Percentiles rank a stretch among this genome's conserved stretches.
Conservation (phyloP, 768 basidiomycete genomes). For the Kwoniella bestiolae region DNA sequence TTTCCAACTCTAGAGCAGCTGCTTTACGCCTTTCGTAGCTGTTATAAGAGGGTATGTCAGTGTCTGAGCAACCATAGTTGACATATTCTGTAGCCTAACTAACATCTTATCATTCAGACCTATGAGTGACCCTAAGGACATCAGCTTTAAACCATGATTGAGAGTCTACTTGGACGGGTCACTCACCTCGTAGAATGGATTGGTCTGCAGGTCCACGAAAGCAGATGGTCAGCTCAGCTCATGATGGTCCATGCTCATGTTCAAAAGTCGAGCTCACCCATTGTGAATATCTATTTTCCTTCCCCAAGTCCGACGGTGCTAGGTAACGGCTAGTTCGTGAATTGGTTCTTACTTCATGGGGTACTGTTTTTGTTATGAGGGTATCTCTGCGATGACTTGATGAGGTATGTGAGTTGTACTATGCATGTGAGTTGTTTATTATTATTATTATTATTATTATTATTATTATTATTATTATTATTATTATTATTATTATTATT, state of each 20-base stretch:
- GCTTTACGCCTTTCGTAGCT: conserved; percentile 92
- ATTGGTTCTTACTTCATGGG: background rate
- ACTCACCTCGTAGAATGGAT: conserved; percentile 45
- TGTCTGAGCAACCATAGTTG: background rate
- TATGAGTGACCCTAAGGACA: conserved; percentile 14
- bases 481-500: background rate
- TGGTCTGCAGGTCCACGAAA: conserved; percentile 28
- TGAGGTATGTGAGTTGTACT: background rate
- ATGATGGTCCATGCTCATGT: background rate
- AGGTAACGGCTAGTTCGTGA: background rate
- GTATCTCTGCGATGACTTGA: background rate
- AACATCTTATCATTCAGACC: conserved; percentile 57
- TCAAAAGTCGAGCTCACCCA: conserved; percentile 1
- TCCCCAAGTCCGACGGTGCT: background rate
- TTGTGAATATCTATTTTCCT: background rate
- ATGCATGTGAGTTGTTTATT: too few relatives aligned
- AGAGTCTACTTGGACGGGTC: background rate
- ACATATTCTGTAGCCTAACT: background rate
- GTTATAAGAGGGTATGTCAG: conserved; percentile 13
- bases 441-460: too few relatives aligned
- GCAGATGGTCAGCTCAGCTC: background rate
- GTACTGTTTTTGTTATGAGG: background rate
- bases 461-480: too few relatives aligned
- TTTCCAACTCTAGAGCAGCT: conserved; percentile 93
- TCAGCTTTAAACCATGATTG: background rate